phyloP scores from a whole-genome alignment of 208 protist species.

The Trichomonas gallinae region DNA sequence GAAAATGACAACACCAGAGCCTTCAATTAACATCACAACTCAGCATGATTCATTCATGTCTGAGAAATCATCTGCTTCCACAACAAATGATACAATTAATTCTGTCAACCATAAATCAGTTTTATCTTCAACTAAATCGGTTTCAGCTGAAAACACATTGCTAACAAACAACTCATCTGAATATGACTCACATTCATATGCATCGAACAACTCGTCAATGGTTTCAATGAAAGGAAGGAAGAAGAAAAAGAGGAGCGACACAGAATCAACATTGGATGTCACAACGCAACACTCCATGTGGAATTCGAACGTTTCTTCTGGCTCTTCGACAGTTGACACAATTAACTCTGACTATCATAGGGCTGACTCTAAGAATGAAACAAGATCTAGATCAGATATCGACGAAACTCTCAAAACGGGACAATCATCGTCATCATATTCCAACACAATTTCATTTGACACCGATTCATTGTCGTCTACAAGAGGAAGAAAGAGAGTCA shows the following conservation, averaged over 20 bases:
- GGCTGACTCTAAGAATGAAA: not conserved
- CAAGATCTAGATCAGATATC: not conserved
- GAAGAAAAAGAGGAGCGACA: not conserved
- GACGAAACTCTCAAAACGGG: not conserved
- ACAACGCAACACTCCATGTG: not conserved
- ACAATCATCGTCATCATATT: not conserved
- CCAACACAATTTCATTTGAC: not conserved
- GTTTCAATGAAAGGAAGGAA: not conserved
- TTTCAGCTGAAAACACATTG: not conserved
- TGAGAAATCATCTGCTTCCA: not conserved
- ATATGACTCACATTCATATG: not conserved
- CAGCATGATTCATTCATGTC: not conserved
- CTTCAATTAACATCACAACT: not conserved
- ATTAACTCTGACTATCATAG: not conserved
- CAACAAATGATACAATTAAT: not conserved
- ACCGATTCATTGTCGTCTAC: not conserved
- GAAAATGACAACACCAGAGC: not conserved
- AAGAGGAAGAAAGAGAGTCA: not conserved
- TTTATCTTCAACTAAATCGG: not conserved
- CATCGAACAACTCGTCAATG: not conserved
- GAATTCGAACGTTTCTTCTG: not conserved
- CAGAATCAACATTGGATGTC: not conserved
- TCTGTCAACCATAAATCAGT: not conserved
- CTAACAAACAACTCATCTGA: not conserved
- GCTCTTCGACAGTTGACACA: not conserved